phyloP scores from a whole-genome alignment of 306 rosid species.

The Amphicarpaea edgeworthii region DNA sequence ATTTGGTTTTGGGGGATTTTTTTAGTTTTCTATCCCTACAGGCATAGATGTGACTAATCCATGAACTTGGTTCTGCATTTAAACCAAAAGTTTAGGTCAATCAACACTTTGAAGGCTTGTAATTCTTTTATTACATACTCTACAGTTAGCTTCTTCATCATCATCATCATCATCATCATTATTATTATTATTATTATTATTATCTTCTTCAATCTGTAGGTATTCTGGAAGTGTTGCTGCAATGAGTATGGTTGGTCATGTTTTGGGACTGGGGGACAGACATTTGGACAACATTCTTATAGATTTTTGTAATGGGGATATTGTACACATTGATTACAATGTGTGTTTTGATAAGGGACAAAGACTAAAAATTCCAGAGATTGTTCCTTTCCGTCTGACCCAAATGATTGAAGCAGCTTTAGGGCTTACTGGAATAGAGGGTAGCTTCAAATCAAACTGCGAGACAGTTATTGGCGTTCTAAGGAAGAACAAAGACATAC shows the following conservation, averaged over 20 bases:
- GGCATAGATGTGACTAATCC: background rate
- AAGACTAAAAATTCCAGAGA: slow-evolving; percentile 91
- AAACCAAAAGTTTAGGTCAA: slow-evolving; percentile 13
- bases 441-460: slow-evolving; percentile 93
- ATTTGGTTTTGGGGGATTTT: slow-evolving; percentile 31
- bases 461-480: slow-evolving; percentile 80
- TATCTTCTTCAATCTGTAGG: slow-evolving; percentile 54
- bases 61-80: slow-evolving; percentile 34
- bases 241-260: slow-evolving; percentile 97
- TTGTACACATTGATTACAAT: slow-evolving; percentile 93
- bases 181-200: background rate
- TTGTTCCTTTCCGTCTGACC: slow-evolving; percentile 97
- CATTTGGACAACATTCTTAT: slow-evolving; percentile 93
- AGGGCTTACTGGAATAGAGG: slow-evolving; percentile 94
- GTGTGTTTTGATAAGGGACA: slow-evolving; percentile 96
- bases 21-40: background rate
- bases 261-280: slow-evolving; percentile 94
- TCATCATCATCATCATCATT: background rate
- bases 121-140: slow-evolving; percentile 26
- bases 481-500: slow-evolving; percentile 89
- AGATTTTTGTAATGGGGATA: slow-evolving; percentile 89
- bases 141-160: background rate
- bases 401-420: slow-evolving; percentile 93
- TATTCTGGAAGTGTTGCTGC: slow-evolving; percentile 95
- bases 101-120: slow-evolving; percentile 28